Evolutionary conservation across 208 protist species (phyloP).

Genomic region (Trypanosoma boissoni): DNA sequence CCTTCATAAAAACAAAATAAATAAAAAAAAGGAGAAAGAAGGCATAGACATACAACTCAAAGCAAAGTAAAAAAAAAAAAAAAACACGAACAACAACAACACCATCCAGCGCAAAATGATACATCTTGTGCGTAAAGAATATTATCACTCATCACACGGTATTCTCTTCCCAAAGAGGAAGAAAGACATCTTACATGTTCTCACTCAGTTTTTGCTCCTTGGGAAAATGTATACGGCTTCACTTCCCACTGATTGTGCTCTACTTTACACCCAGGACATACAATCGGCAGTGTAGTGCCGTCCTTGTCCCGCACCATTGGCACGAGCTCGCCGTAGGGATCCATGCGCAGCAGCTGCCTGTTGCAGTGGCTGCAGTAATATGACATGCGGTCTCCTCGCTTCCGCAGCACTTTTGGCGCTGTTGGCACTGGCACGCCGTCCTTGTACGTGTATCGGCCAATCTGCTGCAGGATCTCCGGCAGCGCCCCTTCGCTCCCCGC

Average conservation of each 20-base stretch:
- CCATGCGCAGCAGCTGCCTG: slow-evolving; percentile 67
- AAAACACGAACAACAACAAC: no score
- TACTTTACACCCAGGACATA: slow-evolving; percentile 74
- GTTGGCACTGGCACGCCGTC: slow-evolving; percentile 7
- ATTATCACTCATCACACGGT: no score
- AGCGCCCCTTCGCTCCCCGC: background rate
- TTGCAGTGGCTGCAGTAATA: slow-evolving; percentile 76
- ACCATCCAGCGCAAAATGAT: no score
- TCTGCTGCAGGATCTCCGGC: slow-evolving; percentile 19
- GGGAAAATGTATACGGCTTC: slow-evolving; percentile 33
- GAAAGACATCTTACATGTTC: background rate
- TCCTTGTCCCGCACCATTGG: slow-evolving; percentile 65
- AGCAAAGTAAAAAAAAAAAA: no score
- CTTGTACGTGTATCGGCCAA: slow-evolving; percentile 18
- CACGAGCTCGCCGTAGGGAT: slow-evolving; percentile 75
- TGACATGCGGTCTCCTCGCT: slow-evolving; percentile 21
- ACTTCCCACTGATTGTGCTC: slow-evolving; percentile 70
- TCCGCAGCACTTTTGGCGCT: background rate
- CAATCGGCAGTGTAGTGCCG: slow-evolving; percentile 60
- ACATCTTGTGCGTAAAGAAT: no score
- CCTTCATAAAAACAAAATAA: background rate
- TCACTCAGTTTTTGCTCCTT: background rate
- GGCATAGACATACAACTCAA: background rate
- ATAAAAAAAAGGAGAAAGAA: background rate
- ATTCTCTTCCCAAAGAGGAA: background rate